phyloP scores from a whole-genome alignment of 1,284 basidiomycete species.

The Crocinoboletus sp. region DNA sequence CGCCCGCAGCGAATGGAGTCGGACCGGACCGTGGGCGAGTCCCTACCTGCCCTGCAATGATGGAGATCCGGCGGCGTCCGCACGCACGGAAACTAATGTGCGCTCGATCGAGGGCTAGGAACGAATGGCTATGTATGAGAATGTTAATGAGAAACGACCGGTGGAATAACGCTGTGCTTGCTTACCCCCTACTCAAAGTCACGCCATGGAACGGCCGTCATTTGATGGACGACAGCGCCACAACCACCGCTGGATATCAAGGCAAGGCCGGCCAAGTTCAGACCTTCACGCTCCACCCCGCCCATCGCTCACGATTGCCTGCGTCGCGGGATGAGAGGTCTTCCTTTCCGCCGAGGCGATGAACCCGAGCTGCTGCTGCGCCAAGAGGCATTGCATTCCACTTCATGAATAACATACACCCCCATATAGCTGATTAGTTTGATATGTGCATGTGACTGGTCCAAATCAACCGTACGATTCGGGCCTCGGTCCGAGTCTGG shows the following conservation, averaged over 20 bases:
- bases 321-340: conserved; percentile 58
- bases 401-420: conserved; percentile 37
- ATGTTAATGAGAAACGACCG: too few species aligned
- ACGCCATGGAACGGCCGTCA: conserved; percentile 80
- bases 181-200: too few species aligned
- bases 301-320: conserved; percentile 29
- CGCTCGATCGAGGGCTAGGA: conserved; percentile 52
- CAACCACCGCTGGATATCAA: conserved; percentile 28
- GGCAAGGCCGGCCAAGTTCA: too few species aligned
- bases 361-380: too few species aligned
- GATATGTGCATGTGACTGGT: conserved; percentile 48
- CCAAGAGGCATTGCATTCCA: too few species aligned
- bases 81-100: conserved; percentile 67
- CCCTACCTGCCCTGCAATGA: neutral
- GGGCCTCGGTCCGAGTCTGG: conserved; percentile 46
- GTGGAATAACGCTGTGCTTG: conserved; percentile 2
- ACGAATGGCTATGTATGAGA: conserved; percentile 9
- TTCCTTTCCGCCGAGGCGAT: conserved; percentile 66
- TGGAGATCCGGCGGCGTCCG: conserved; percentile 1
- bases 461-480: conserved; percentile 61
- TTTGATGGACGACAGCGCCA: conserved; percentile 56
- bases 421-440: conserved; percentile 75
- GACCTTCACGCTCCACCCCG: too few species aligned
- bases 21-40: conserved; percentile 75
- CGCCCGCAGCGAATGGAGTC: conserved; percentile 68